phyloP scores from a whole-genome alignment of 768 basidiomycete species.

The Boletales sp. region DNA sequence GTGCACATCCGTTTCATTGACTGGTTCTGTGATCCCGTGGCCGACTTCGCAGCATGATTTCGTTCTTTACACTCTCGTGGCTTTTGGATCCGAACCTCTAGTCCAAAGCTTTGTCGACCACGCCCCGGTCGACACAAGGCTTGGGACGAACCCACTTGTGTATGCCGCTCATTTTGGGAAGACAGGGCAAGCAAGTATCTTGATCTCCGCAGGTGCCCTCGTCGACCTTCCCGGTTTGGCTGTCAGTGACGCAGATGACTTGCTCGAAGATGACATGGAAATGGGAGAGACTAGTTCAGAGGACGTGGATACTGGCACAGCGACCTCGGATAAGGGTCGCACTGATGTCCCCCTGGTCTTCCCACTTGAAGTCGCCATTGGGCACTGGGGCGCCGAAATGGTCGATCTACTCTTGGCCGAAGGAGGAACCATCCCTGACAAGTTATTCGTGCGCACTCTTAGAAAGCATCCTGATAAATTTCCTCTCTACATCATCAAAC shows the following conservation, averaged over 20 bases:
- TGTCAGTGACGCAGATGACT: neutral
- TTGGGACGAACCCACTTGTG: slow-evolving; percentile 3
- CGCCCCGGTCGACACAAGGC: neutral
- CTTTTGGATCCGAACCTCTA: neutral
- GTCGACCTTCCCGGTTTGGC: neutral
- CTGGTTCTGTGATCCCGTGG: neutral
- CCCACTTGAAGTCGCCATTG: neutral
- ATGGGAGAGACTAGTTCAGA: too few relatives aligned
- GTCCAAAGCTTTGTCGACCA: neutral
- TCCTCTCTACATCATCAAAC: neutral
- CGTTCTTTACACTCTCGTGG: slow-evolving; percentile 3
- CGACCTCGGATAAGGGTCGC: neutral
- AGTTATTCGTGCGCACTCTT: neutral
- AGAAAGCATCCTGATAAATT: neutral
- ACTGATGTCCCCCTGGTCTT: neutral
- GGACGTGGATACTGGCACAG: neutral
- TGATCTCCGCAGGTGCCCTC: neutral
- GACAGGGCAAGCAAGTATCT: neutral
- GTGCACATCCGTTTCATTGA: neutral
- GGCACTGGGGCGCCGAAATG: slow-evolving; percentile 1
- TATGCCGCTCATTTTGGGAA: slow-evolving; percentile 1
- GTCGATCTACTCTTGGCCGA: neutral
- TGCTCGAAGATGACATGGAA: too few relatives aligned
- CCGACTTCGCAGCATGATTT: slow-evolving; percentile 1
- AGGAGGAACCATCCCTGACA: neutral